Evolutionary conservation across 768 basidiomycete species (phyloP), one percentile per base, ranked within the genome.

Genomic region (Tephrocybe sp.): DNA sequence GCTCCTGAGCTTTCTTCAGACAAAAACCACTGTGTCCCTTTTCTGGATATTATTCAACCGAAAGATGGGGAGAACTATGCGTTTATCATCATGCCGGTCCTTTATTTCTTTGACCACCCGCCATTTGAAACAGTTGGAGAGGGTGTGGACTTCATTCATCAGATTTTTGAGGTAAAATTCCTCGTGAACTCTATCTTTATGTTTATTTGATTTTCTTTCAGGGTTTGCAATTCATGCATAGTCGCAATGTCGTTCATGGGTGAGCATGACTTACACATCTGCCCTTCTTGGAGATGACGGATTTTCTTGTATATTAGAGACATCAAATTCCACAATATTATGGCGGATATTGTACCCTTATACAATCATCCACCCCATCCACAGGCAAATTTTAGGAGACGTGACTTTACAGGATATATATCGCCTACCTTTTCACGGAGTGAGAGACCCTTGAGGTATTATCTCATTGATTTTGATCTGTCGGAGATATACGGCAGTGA

Each of bases 21-120:
- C 35, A 48, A 54, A 38, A 77, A 74, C n/a, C 70, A 71, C 40
- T 72, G 71, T 12, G 61, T 69, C 2, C 70, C 68, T 0, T 34
- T 73, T 8, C 58, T 60, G 20, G 60, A 67, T 11, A 49, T 59
- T 5, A 32, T 68, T 16, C 43, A 52, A 10, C 34, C 59, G 10
- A 61, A 60, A 12, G 58, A 62, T 40, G 57, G 65, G 13, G 54
- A 49, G 16, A 30, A 39, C 6, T 26, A 34, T 6, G 36, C n/a
- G 50, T 63, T n/a, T n/a, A 39, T 69, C 9, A 65, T 69, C 12
- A 68, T 69, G 57, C 68, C 68, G 1, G 48, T 65, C n/a, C 47
- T 69, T 8, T 57, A 55, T 10, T 13, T 23, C 3, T 59, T 45
- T 35, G 42, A 62, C 39, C 33, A 54, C 20, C 58, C 62, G 10